These are phyloP conservation scores for Aegle marmelos DNA, from an alignment of 345 rosid species.

Conservation along the genomic window DNA sequence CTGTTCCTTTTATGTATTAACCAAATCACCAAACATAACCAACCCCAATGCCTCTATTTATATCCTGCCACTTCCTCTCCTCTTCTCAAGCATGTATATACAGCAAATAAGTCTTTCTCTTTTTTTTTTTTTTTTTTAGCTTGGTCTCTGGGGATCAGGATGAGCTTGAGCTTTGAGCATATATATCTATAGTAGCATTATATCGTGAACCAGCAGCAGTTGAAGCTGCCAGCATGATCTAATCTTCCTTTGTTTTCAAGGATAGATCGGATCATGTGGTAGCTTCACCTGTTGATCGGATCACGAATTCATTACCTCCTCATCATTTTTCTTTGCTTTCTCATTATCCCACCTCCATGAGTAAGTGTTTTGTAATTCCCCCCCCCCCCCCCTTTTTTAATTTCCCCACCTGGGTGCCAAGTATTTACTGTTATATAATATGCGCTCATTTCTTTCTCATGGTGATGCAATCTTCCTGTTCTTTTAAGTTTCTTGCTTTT, in stretches of 20 bases:
- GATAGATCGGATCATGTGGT: conserved; percentile 48
- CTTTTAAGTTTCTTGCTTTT: no score
- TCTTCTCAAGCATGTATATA: not conserved
- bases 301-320: conserved; percentile 17
- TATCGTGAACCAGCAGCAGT: conserved; percentile 32
- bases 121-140: not conserved
- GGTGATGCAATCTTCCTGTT: not conserved
- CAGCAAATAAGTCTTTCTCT: not conserved
- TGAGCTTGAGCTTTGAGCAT: not conserved
- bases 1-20: not conserved
- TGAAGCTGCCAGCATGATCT: conserved; percentile 70
- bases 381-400: not conserved
- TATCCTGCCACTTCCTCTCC: not conserved
- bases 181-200: no score
- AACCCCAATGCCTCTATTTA: not conserved
- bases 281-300: conserved; percentile 50
- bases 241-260: conserved; percentile 26
- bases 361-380: not conserved
- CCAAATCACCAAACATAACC: not conserved
- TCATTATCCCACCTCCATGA: not conserved
- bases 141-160: not conserved
- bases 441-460: not conserved
- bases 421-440: not conserved
- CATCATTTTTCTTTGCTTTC: not conserved
- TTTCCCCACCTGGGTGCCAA: not conserved